Base-by-base conservation (phyloP, 2,329 filamentous ascomycete genomes). In the Berkeleyomyces rouxiae region DNA sequence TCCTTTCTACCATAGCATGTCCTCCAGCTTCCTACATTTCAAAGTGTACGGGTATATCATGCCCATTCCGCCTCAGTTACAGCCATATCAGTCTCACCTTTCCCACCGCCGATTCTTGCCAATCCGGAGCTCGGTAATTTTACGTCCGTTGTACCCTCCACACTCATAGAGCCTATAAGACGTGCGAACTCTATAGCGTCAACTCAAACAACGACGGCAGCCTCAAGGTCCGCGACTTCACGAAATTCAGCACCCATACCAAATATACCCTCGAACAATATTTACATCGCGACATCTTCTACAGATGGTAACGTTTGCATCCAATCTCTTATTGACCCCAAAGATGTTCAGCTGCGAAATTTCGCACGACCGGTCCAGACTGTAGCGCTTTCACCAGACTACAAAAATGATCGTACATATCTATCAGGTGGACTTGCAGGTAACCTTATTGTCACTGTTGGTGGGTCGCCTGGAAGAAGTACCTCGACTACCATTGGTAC, bases 271-370 rank as follows among this genome's bases (percentile, higher is more conserved):
- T 91, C 89, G 1, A 97, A 96, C 69, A 86, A 91, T 61, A 95
- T 99, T 47, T 88, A 93, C 71, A 88, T 99, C 67, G 92, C 87
- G 1, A 95, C 92, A 0, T 90, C 93, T 0, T 97, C 93, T 0
- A 88, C 95, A 70, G 93, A 99, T 72, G 95, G 93, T 16, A 92
- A 96, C 70, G 89, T 99, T 11, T 97, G 93, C 69, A 83, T 99
- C 0, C 86, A 90, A 64, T 95, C 90, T 0, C 76, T 99, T 23
- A 76, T 93, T 23, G 92, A 99, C 69, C 75, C 86, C 44, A 95
- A 90, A 69, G 93, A 99, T 74, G 90, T 96, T 2, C 86, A 90
- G 64, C 74, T 97, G 37, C 85, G 93, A 37, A 96, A 96, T 71
- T 99, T 97, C 75, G 90, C 89, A 1, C 83, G 95, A 3, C 95